Evolutionary conservation across 202 grass and related monocot species (phyloP).

Genomic region (Carex arenaria): DNA sequence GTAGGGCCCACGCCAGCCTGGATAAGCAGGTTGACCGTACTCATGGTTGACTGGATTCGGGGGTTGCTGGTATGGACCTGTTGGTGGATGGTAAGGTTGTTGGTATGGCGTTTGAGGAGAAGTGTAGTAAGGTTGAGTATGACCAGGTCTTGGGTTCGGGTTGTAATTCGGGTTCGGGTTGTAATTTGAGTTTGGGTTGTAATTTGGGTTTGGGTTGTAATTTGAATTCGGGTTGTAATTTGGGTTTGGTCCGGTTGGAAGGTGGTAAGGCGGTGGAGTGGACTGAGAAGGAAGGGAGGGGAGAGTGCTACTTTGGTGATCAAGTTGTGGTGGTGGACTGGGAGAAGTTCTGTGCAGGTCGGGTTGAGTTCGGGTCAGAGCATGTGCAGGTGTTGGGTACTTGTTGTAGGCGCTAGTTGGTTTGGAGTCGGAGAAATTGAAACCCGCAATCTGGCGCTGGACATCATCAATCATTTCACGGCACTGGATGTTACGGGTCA

Average conservation of each 20-base stretch:
- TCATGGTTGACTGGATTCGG: slow-evolving; percentile 50
- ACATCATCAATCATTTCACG: slow-evolving; percentile 98
- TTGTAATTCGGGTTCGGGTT: slow-evolving; percentile 46
- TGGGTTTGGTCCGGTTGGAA: slow-evolving; percentile 26
- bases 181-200: slow-evolving; percentile 1
- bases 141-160: slow-evolving; percentile 53
- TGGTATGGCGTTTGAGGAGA: slow-evolving; percentile 28
- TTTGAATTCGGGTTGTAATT: slow-evolving; percentile 9
- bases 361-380: slow-evolving; percentile 22
- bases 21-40: slow-evolving; percentile 82
- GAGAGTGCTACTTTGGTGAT: slow-evolving; percentile 18
- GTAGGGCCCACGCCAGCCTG: slow-evolving; percentile 83
- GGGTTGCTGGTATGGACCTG: slow-evolving; percentile 56
- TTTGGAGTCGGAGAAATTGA: slow-evolving; percentile 59
- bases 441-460: slow-evolving; percentile 79
- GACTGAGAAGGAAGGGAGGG: slow-evolving; percentile 30
- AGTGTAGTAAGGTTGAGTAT: slow-evolving; percentile 54
- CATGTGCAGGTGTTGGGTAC: slow-evolving; percentile 27
- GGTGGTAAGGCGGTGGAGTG: slow-evolving; percentile 39
- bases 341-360: slow-evolving; percentile 41
- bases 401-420: slow-evolving; percentile 26
- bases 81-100: slow-evolving; percentile 42
- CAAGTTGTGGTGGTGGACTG: slow-evolving; percentile 43
- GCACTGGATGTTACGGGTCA: slow-evolving; percentile 95
- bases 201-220: slow-evolving; percentile 12